phyloP scores from a whole-genome alignment of 2,329 filamentous ascomycete genomes.

The Neofusicoccum cordaticola region DNA sequence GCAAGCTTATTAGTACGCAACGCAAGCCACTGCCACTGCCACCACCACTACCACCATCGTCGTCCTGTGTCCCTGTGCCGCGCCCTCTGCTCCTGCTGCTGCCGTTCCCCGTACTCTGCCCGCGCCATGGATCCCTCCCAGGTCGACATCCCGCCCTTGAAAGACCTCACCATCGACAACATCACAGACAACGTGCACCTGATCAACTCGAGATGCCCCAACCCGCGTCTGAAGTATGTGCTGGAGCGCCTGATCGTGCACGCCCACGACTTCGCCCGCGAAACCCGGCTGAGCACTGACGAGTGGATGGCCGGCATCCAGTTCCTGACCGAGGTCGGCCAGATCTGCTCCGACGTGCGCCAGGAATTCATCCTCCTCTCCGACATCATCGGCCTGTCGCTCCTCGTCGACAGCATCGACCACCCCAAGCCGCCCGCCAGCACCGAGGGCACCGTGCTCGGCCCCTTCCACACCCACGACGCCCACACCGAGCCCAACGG shows the following conservation, averaged over 20 bases:
- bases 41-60: too few species aligned
- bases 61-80: too few species aligned
- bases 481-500: slow-evolving; percentile 59
- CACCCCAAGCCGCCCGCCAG: slow-evolving; percentile 69
- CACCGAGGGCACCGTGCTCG: slow-evolving; percentile 78
- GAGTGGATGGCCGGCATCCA: slow-evolving; percentile 76
- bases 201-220: slow-evolving; percentile 68
- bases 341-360: slow-evolving; percentile 71
- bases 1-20: background rate
- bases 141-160: slow-evolving; percentile 53
- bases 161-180: slow-evolving; percentile 74
- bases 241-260: slow-evolving; percentile 72
- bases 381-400: slow-evolving; percentile 74
- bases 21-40: too few species aligned
- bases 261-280: slow-evolving; percentile 77
- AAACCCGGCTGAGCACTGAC: slow-evolving; percentile 69
- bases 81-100: too few species aligned
- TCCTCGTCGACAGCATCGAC: slow-evolving; percentile 79
- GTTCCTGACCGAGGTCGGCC: slow-evolving; percentile 69
- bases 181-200: slow-evolving; percentile 73
- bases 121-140: slow-evolving; percentile 43
- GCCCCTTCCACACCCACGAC: slow-evolving; percentile 81
- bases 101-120: background rate
- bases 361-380: slow-evolving; percentile 80
- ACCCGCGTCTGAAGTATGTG: slow-evolving; percentile 67